Base-by-base conservation (phyloP, 2,329 filamentous ascomycete species). In the Curvularia hawaiiensis region DNA sequence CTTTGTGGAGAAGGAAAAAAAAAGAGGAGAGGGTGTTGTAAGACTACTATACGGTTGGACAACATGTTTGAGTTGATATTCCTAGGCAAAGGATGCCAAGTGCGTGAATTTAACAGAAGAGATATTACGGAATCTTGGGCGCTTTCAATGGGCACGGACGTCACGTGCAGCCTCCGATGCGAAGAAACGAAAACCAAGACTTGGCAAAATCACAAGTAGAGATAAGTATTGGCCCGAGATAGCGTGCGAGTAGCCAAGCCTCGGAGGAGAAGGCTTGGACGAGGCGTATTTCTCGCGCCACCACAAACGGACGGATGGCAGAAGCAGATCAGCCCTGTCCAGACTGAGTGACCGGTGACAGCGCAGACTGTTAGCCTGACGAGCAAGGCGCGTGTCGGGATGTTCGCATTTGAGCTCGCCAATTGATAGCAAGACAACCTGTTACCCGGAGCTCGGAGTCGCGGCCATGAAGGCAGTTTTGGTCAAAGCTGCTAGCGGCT, bases 121-220 rank as follows among this genome's bases (percentile, higher is more conserved):
- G 30, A 81, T 67, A 75, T 80, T 22, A 80, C 78, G 39, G 72
- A 78, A 62, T 82, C 81, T 41, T 79, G 30, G 30, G 79, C 0
- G 62, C 60, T 46, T 54, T 79, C 56, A 71, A 79, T 61, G 69
- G 69, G 9, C 65, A 73, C 24, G 76, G 75, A 3, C 67, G 60
- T 45, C 77, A 79, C 66, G 68, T 72, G 39, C 77, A 80, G 69
- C 8, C 69, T 69, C 10, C 80, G 78, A 66, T 78, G 76, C 38
- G 69, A 35, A 14, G 12, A 72, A 16, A 54, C 80, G 63, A 66
- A 77, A 46, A 60, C 77, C 38, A 39, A 68, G 70, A 45, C 53
- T 80, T 44, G 78, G 77, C 2, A 76, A 78, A 4, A 65, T 63
- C 45, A 70, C 43, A 40, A 38, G 72, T 46, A 64, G 69, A 30